Conservation (phyloP, 805 yeast species). For the Candida sakaeoensis region DNA sequence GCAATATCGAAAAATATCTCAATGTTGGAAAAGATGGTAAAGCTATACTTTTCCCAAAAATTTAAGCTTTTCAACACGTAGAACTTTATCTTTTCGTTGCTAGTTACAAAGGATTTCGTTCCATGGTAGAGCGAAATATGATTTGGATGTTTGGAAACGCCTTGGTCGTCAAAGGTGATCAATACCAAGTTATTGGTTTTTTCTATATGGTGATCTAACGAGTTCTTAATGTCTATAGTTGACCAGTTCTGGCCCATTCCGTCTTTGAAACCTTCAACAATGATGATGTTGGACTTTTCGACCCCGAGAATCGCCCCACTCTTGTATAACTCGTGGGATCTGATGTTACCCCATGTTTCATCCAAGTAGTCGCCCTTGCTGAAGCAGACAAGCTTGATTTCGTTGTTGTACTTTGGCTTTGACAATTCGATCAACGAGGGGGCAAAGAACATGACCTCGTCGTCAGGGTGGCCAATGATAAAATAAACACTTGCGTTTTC, state of each 20-base stretch:
- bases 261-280: conserved; percentile 49
- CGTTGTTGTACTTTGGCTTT: conserved; percentile 46
- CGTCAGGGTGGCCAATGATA: conserved; percentile 95
- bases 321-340: conserved; percentile 56
- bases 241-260: conserved; percentile 71
- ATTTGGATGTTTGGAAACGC: conserved; percentile 87
- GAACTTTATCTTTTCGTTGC: conserved; percentile 15
- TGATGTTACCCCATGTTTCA: conserved; percentile 62
- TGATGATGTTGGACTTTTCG: conserved; percentile 38
- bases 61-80: conserved; percentile 33
- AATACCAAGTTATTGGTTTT: conserved; percentile 28
- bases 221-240: conserved; percentile 31
- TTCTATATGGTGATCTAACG: conserved; percentile 28
- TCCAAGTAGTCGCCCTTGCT: conserved; percentile 67
- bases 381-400: conserved; percentile 60
- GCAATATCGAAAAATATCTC: conserved; percentile 36
- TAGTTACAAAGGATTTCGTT: conserved; percentile 30
- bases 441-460: conserved; percentile 95
- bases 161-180: conserved; percentile 76
- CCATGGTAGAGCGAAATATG: conserved; percentile 66
- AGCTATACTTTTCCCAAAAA: conserved; percentile 48
- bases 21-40: conserved; percentile 40
- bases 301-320: conserved; percentile 58
- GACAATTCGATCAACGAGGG: conserved; percentile 62
- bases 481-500: conserved; percentile 41